Base-by-base conservation (phyloP, 139 green algal species). In the Diplosphaera chodatii region DNA sequence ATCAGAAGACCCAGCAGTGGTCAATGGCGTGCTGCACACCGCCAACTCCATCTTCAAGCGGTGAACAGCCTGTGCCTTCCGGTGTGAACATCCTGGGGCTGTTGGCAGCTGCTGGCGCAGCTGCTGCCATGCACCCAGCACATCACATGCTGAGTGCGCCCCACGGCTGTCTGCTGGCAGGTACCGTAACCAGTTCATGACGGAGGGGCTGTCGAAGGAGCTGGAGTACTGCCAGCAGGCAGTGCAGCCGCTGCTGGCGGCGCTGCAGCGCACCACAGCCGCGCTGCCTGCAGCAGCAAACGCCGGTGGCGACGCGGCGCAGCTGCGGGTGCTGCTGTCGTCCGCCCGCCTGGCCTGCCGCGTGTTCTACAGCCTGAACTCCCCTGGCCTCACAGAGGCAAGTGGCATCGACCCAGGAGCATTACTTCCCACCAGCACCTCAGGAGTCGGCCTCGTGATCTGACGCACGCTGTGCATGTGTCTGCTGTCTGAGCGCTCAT, bases 21-120 rank as follows among this genome's bases (percentile, higher is more conserved):
- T 95, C 30, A 83, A 84, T 27, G 95, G 95, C 1, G 92, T 97
- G 63, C 80, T 98, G 32, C 75, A 82, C 32, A 96, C 93, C 0
- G 92, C 90, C 32, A 97, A 98, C 83, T 92, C 91, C 62, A 97
- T 99, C 67, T 98, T 95, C 83, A 96, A 97, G 82, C 81, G 95
- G 25, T 98, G 93, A 48, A 10, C 37, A 48, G 37, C 37, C 37
- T 48, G 10, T 48, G 37, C 8, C 6, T 6, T 48, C 81, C 70
- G 92, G 32, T 71, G 41, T 32, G 66, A 25, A 25, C 0, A 1
- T 23, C 4, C 40, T n/a, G 15, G 8, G 37, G 37, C 6, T 48
- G 37, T 20, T 48, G 37, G 8, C 37, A 48, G 37, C 37, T 20
- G 37, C 37, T 20, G 10, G 6, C 8, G 10, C 37, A 48, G 37